These are phyloP conservation scores for Talaromyces rugulosus DNA, from an alignment of 2,329 filamentous ascomycete species.

Conservation along the genomic window DNA sequence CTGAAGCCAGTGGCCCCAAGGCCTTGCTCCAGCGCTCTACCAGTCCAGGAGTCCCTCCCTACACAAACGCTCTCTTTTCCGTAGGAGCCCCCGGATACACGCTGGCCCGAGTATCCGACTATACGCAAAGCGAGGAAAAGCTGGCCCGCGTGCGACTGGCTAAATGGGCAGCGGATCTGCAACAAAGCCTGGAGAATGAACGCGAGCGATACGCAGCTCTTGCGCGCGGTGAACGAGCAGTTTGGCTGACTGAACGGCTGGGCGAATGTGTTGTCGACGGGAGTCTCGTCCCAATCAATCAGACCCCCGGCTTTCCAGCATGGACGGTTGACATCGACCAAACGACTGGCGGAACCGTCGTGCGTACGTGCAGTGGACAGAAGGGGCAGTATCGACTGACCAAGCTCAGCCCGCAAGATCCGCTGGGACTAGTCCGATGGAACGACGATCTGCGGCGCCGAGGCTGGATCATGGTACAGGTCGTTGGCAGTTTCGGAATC, in stretches of 20 bases:
- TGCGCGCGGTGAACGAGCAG: conserved; percentile 58
- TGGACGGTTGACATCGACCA: conserved; percentile 24
- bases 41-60: conserved; percentile 14
- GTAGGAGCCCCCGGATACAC: conserved; percentile 47
- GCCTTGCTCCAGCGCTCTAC: conserved; percentile 17
- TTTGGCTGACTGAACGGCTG: conserved; percentile 65
- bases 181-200: conserved; percentile 70
- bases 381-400: conserved; percentile 30
- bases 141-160: conserved; percentile 67
- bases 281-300: conserved; percentile 52
- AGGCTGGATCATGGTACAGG: conserved; percentile 65
- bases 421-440: conserved; percentile 70
- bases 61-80: conserved; percentile 13
- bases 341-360: conserved; percentile 18
- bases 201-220: conserved; percentile 64
- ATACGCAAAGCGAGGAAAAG: conserved; percentile 57
- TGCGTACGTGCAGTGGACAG: conserved; percentile 22
- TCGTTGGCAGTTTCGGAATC: conserved; percentile 69
- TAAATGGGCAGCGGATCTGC: conserved; percentile 78
- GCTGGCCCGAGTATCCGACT: conserved; percentile 57
- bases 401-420: conserved; percentile 61
- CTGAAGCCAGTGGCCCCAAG: conserved; percentile 6
- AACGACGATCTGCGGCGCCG: conserved; percentile 61
- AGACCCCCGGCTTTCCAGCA: conserved; percentile 26
- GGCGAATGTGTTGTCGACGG: conserved; percentile 66